Evolutionary conservation across 2,329 filamentous ascomycete species (phyloP).

Genomic region (Botrytis cinerea): DNA sequence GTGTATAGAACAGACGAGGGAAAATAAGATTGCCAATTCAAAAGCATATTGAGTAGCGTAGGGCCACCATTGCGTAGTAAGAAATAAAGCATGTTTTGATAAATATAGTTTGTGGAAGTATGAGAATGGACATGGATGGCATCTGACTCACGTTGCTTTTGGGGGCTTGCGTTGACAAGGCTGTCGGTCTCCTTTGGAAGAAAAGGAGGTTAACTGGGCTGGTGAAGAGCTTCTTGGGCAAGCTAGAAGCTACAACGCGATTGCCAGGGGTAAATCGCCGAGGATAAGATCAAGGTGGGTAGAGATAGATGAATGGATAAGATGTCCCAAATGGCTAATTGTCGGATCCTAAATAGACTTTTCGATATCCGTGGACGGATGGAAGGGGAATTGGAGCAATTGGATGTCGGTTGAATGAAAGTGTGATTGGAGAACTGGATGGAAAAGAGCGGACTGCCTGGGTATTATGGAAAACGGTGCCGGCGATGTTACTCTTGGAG

Average conservation of each 20-base stretch:
- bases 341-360: slow-evolving; percentile 14
- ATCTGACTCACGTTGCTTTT: slow-evolving; percentile 36
- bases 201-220: slow-evolving; percentile 21
- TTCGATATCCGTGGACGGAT: slow-evolving; percentile 7
- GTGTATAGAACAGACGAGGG: not conserved
- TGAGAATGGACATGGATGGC: not conserved
- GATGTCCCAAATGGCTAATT: slow-evolving; percentile 1
- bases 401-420: slow-evolving; percentile 9
- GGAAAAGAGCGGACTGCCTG: slow-evolving; percentile 11
- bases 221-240: slow-evolving; percentile 24
- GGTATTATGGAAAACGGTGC: slow-evolving; percentile 28
- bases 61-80: slow-evolving; percentile 7
- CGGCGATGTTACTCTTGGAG: slow-evolving; percentile 23
- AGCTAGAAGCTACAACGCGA: slow-evolving; percentile 19
- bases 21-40: slow-evolving; percentile 20
- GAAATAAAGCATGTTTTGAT: slow-evolving; percentile 22
- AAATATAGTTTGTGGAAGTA: slow-evolving; percentile 1
- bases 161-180: slow-evolving; percentile 22
- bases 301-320: not conserved
- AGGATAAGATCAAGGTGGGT: slow-evolving; percentile 1
- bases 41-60: not conserved
- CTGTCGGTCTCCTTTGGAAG: slow-evolving; percentile 23
- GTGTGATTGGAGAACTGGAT: slow-evolving; percentile 3
- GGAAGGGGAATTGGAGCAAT: not conserved
- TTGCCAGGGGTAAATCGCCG: slow-evolving; percentile 22